Base-by-base conservation (phyloP, 345 rosid genomes). In the Draba incana region DNA sequence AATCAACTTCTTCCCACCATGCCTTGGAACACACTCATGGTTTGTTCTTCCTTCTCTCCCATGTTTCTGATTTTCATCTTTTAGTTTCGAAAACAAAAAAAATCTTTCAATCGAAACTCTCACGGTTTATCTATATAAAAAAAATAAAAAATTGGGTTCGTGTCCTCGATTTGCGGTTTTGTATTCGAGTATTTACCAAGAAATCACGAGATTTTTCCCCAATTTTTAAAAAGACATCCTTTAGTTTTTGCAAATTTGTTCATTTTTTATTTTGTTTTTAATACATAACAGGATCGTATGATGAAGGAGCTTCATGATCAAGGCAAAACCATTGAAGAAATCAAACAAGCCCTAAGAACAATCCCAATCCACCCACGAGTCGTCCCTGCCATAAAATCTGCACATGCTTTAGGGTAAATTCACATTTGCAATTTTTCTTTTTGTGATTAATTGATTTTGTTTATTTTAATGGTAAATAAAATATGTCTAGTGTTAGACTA, bases 21-120 rank as follows among this genome's bases (percentile, higher is more conserved):
- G 92, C 92, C 97, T 23, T 92, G 97, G 95, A 92, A 92, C 75
- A 68, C 90, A 68, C 78, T 89, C 68, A 89, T 92, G 97, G 97
- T 92, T 64, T 31, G 68, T 63, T 54, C 20, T 35, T 59, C 28
- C 16, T 59, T 65, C 38, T 39, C 54, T 56, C 12, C 53, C 56
- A 64, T 56, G 58, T 46, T 68, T 62, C n/a, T 43, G 0, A 3
- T 37, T 31, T 50, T 43, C 0, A 4, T 14, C 28, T 8, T 11
- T 9, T 0, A 0, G 1, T 58, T 41, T 58, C 28, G 3, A 28
- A n/a, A 28, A 28, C 31, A 28, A 28, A 20, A 20, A 20, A 20
- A 20, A 20, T 0, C 20, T 20, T 20, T 20, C 20, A 20, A 20
- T 20, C 20, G 20, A 20, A 20, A 20, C 20, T 20, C 20, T 20